Evolutionary conservation across 2,329 filamentous ascomycete species (phyloP), one percentile per base, ranked within the genome.

Genomic region (Hymenoscyphus infarciens): DNA sequence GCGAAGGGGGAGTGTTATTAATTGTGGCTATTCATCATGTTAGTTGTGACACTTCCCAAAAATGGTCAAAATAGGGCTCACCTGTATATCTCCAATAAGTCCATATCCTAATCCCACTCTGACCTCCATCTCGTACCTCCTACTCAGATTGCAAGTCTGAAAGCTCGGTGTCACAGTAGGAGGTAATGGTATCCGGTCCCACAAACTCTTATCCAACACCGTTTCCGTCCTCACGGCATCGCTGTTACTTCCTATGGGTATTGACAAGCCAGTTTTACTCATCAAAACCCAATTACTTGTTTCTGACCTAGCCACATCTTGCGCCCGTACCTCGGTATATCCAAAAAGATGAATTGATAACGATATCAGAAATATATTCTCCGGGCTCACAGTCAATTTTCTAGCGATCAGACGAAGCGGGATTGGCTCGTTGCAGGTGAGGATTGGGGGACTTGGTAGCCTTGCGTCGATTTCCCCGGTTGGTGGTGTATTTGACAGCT

Each of bases 121-220:
- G 49, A 97, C 79, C 75, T 97, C 92, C 42, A 99, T 77, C 73
- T 93, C 89, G 75, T 99, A 98, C 59, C 79, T 82, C 31, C 94
- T 85, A 59, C 84, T 83, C 57, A 98, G 83, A 75, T 98, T 98
- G 77, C 95, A 99, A 1, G 92, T 91, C 57, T 86, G 81, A 73
- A 99, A 99, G 0, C 87, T 88, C 0, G 95, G 95, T 10, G 92
- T 88, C 11, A 99, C 86, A 0, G 91, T 94, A 74, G 91, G 95
- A 2, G 94, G 95, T 5, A 98, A 79, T 0, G 86, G 80, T 57
- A 85, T 80, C 49, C 81, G 80, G 66, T 84, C 84, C 95, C 95
- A 99, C 49, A 94, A 74, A 1, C 81, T 81, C 56, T 85, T 79
- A 61, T 92, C 88, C 27, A 96, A 74, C n/a, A 83, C 81, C 62